Evolutionary conservation across 768 basidiomycete genomes (phyloP), one percentile per base, ranked within the genome.

Genomic region (Lentinula sp.): DNA sequence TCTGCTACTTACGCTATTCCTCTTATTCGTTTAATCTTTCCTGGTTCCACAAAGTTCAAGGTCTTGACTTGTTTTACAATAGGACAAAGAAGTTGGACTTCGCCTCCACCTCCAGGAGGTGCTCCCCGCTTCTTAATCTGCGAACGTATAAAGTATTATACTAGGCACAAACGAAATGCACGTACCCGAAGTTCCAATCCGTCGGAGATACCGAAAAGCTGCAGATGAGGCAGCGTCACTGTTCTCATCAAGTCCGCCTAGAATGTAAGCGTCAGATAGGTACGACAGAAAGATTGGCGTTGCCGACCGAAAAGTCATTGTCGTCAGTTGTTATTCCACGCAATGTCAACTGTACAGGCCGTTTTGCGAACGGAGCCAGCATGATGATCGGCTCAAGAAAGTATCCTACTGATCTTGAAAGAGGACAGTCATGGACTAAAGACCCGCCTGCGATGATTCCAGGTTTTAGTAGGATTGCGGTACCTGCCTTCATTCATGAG

Each of bases 121-220:
- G 94, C 85, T 1, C 97, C 97, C n/a, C 97, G 86, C 69, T 90
- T 96, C 72, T 90, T 95, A 60, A 99, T 97, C 90, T 95, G 61
- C 61, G n/a, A 12, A 28, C 23, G 20, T 23, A 45, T 60, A 41
- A 28, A 66, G 45, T 18, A n/a, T n/a, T n/a, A 20, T 60, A 1
- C 42, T 36, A 10, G 36, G 32, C n/a, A 4, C 41, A 32, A 42
- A 59, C 13, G 12, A 8, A 50, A 9, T 1, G 54, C 1, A 70
- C 81, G 57, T 69, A 93, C 93, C 70, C 91, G 81, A 23, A 99
- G 73, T 71, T 99, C 97, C 15, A 98, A 73, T 4, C 94, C 94
- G 48, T 97, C 93, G 0, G 88, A 87, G 8, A 97, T 83, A 0
- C 93, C 95, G 66, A 98, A 97, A 32, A 90, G 74, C 71, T 97